Conservation (phyloP, 2,329 filamentous ascomycete species). For the Sporothrix brunneoviolacea region DNA sequence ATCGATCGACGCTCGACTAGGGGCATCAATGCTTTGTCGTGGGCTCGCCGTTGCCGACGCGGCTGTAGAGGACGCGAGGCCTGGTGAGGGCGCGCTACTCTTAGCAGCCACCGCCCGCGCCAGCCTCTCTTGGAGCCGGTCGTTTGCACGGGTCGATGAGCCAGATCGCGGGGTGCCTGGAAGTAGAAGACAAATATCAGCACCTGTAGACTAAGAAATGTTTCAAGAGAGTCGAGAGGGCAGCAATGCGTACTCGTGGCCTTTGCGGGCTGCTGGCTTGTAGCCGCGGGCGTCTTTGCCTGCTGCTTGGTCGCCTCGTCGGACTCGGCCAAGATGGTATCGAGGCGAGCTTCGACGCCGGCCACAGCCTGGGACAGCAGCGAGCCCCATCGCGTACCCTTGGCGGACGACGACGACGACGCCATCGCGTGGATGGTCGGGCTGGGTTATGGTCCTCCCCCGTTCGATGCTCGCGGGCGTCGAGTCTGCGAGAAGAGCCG, state of each 20-base stretch:
- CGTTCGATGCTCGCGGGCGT: too few relatives aligned
- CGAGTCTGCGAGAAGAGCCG: too few relatives aligned
- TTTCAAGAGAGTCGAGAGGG: not conserved
- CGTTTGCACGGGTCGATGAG: conserved; percentile 58
- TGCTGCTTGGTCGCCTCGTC: conserved; percentile 38
- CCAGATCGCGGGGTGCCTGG: conserved; percentile 55
- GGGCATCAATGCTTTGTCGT: conserved; percentile 34
- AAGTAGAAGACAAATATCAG: too few relatives aligned
- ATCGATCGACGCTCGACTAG: conserved; percentile 27
- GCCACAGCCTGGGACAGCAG: conserved; percentile 87
- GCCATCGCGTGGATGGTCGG: not conserved
- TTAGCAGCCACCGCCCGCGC: conserved; percentile 80
- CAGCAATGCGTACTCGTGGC: conserved; percentile 26
- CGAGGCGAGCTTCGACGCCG: conserved; percentile 85
- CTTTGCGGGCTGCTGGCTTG: conserved; percentile 24
- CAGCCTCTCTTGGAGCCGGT: conserved; percentile 80
- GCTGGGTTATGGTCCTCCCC: not conserved
- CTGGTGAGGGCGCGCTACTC: conserved; percentile 37
- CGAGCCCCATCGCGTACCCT: conserved; percentile 61
- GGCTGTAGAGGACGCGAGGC: conserved; percentile 39
- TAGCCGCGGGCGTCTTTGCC: conserved; percentile 19
- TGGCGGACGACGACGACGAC: conserved; percentile 37
- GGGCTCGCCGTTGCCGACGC: conserved; percentile 34
- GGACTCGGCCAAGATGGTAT: conserved; percentile 82
- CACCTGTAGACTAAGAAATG: too few relatives aligned